Base-by-base conservation (phyloP, 139 green algal genomes). In the Volvox reticuliferus region DNA sequence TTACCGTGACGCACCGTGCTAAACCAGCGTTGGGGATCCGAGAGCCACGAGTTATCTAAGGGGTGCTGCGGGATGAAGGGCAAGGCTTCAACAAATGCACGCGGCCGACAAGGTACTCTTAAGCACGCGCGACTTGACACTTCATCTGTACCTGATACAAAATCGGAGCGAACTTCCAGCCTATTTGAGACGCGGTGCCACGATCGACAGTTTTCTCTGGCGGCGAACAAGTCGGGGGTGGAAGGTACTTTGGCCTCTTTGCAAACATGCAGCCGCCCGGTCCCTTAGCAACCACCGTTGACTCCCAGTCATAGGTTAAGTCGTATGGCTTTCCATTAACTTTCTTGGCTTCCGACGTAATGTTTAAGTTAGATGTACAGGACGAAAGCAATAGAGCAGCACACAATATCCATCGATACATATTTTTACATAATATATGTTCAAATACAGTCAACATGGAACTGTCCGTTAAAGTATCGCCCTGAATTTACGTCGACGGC, bases 81-180 rank as follows among this genome's bases (percentile, higher is more conserved):
- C 79, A 71, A 6, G 17, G 33, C 22, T 12, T 44, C 21, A 65
- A 30, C 77, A 32, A 62, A 73, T 24, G 36, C 22, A 86, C 13
- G 14, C 28, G n/a, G 79, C 50, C 6, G 50, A 24, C 12, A 55
- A 1, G 55, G 18, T 22, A 73, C 1, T 73, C 50, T 55, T 44
- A 1, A 12, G 21, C 79, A 37, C 44, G 44, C 44, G 44, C 9
- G 44, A 55, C 9, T 5, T 55, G 44, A 1, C 0, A 26, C 9
- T 16, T 19, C 12, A 71, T 24, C 50, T n/a, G 22, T 71, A 86
- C 81, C 61, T 87, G 83, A 24, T 88, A 88, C 22, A 88, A 24
- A 2, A 88, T 88, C 0, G 83, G 83, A 28, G 83, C 83, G 36
- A 79, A 88, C 14, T 26, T 50, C 82, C 32, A 63, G 19, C 82